Conservation (phyloP, 306 rosid species). For the Sicyos edulis region DNA sequence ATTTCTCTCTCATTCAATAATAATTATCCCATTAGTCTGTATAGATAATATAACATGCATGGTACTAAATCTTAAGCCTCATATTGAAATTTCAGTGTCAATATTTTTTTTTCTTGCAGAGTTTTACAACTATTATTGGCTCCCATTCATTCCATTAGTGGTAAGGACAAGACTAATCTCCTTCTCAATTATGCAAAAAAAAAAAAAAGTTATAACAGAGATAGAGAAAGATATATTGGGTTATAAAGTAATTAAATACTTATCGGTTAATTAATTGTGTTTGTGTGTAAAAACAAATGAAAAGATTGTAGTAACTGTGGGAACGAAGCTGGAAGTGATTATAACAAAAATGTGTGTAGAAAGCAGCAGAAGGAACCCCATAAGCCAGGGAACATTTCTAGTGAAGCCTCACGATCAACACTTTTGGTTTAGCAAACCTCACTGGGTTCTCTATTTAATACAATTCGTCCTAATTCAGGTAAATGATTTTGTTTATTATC, state of each 20-base stretch:
- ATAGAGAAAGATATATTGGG: no score
- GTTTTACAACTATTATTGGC: conserved; percentile 58
- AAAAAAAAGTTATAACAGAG: neutral
- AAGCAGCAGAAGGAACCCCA: conserved; percentile 38
- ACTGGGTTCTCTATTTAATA: conserved; percentile 52
- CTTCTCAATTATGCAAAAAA: no score
- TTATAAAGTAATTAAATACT: no score
- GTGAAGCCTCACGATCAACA: conserved; percentile 47
- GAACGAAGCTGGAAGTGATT: conserved; percentile 53
- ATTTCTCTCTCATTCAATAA: no score
- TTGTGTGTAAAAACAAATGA: neutral
- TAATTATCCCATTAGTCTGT: no score
- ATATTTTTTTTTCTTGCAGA: conserved; percentile 31
- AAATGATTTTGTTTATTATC: no score
- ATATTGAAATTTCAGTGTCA: neutral
- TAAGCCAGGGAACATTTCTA: conserved; percentile 42
- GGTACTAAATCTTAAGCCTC: neutral
- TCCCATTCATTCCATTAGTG: conserved; percentile 65
- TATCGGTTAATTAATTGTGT: neutral
- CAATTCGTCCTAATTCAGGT: conserved; percentile 58
- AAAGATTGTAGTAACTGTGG: conserved; percentile 52
- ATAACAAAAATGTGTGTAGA: conserved; percentile 56
- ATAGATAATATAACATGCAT: no score
- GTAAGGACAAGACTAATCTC: conserved; percentile 24
- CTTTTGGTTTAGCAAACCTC: conserved; percentile 57